phyloP scores from a whole-genome alignment of 23 red algal species.

The Gracilaria caudata region DNA sequence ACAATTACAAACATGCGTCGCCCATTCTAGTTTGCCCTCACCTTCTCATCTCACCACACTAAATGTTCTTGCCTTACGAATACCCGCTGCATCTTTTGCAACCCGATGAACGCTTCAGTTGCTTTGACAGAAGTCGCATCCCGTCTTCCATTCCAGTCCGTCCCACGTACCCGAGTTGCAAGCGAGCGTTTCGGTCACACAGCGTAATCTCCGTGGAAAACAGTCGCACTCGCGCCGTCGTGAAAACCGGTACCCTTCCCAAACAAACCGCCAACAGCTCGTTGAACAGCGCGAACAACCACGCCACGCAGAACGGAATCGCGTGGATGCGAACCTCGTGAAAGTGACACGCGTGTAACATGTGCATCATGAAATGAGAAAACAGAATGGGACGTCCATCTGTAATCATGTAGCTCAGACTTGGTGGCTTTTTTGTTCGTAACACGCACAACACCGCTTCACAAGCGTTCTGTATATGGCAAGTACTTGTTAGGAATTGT shows the following conservation, averaged over 20 bases:
- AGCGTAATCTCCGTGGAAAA: constrained; percentile 41
- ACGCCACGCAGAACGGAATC: constrained; percentile 40
- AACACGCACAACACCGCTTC: constrained; percentile 38
- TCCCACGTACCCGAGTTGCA: constrained; percentile 40
- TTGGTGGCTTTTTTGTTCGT: constrained; percentile 8
- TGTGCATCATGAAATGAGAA: constrained; percentile 7
- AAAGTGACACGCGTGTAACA: constrained; percentile 21
- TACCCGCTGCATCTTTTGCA: constrained; percentile 3
- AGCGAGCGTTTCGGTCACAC: constrained; percentile 29
- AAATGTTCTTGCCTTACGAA: not conserved
- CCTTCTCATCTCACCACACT: too few relatives aligned
- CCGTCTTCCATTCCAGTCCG: constrained; percentile 17
- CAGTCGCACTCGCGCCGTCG: constrained; percentile 10
- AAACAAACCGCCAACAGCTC: constrained; percentile 27
- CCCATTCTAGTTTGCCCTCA: constrained; percentile 1
- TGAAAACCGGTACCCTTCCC: constrained; percentile 29
- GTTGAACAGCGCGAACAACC: constrained; percentile 29
- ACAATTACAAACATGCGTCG: constrained; percentile 18
- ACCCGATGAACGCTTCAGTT: not conserved
- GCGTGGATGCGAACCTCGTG: constrained; percentile 4
- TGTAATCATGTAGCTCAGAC: constrained; percentile 46
- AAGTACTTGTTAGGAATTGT: constrained; percentile 44
- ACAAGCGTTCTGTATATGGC: constrained; percentile 57
- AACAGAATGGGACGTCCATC: constrained; percentile 47
- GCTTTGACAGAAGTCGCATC: constrained; percentile 8